Base-by-base conservation (phyloP, 2,329 filamentous ascomycete genomes). In the Fusarium luffae region DNA sequence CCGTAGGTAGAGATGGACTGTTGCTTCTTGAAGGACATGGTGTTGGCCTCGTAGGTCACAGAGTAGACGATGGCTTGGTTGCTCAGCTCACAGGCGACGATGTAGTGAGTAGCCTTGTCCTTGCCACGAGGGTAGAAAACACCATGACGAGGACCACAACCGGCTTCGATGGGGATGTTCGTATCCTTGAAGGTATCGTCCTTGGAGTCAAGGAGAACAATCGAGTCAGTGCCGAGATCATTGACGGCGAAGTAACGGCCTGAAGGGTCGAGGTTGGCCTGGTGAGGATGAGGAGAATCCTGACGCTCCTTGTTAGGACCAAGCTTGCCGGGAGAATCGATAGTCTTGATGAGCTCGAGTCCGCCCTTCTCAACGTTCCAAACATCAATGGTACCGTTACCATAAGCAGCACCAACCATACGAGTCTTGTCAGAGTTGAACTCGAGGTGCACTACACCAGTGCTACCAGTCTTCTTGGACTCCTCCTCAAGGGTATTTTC, bases 131-230 rank as follows among this genome's bases (percentile, higher is more conserved):
- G 79, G 74, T 82, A 81, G 77, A 85, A 86, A 69, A 79, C 79
- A 50, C 83, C 85, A 71, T 87, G 85, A 19, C 85, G 84, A 5
- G 85, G 85, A 1, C 85, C 85, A 41, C 80, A 81, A 59, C 82
- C 70, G 13, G 79, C 77, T 23, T 70, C 66, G 59, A 83, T 76
- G 8, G 68, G 48, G 41, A 80, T 73, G 43, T 70, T 75, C 71
- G 76, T 79, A 34, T 75, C 76, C 9, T 76, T 73, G 70, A 77
- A 85, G 18, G 75, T 73, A 55, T 84, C 81, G 63, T 79, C 76
- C 66, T 78, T 70, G 57, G 79, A 76, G 77, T 86, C 82, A 37
- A 86, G 75, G 56, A 86, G 70, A 37, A 84, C 68, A 34, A 87
- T 69, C n/a, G 76, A 74, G 76, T 87, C 84, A 32, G 80, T 82